Evolutionary conservation across 176 grass and related monocot species (phyloP).

Genomic region (Musa itinerans): DNA sequence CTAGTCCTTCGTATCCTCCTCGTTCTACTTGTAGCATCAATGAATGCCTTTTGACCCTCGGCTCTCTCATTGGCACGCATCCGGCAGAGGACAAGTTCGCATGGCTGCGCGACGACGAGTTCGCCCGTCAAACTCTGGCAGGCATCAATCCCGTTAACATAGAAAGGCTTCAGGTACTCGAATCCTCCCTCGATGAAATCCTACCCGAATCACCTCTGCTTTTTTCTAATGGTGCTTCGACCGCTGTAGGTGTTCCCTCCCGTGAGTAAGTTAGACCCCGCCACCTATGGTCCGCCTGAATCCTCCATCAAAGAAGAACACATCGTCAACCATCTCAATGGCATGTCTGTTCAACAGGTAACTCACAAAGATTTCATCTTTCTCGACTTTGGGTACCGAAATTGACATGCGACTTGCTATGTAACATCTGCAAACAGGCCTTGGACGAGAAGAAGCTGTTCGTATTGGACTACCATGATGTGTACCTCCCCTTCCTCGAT

Average conservation of each 20-base stretch:
- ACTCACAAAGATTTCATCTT: not conserved
- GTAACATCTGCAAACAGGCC: conserved; percentile 27
- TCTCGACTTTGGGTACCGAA: not conserved
- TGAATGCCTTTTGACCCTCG: not conserved
- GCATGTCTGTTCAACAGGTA: conserved; percentile 78
- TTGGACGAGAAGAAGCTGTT: conserved; percentile 51
- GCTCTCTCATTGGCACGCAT: not conserved
- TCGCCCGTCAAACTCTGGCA: conserved; percentile 70
- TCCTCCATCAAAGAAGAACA: conserved; percentile 90
- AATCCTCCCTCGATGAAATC: not conserved
- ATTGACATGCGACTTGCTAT: too few relatives aligned
- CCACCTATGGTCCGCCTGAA: conserved; percentile 62
- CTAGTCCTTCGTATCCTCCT: too few relatives aligned
- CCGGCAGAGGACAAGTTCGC: conserved; percentile 93
- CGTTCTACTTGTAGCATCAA: not conserved
- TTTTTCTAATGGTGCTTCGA: not conserved
- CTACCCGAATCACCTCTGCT: too few relatives aligned
- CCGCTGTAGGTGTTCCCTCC: conserved; percentile 59
- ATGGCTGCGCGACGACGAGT: conserved; percentile 95
- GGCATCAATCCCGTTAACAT: conserved; percentile 94
- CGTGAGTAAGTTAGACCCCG: conserved; percentile 65
- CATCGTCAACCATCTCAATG: conserved; percentile 56
- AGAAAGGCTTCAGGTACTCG: conserved; percentile 64
- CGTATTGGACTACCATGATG: conserved; percentile 83
- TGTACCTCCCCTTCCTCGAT: conserved; percentile 78